These are phyloP conservation scores for Arachis stenosperma DNA, from an alignment of 306 rosid genomes.

Conservation along the genomic window DNA sequence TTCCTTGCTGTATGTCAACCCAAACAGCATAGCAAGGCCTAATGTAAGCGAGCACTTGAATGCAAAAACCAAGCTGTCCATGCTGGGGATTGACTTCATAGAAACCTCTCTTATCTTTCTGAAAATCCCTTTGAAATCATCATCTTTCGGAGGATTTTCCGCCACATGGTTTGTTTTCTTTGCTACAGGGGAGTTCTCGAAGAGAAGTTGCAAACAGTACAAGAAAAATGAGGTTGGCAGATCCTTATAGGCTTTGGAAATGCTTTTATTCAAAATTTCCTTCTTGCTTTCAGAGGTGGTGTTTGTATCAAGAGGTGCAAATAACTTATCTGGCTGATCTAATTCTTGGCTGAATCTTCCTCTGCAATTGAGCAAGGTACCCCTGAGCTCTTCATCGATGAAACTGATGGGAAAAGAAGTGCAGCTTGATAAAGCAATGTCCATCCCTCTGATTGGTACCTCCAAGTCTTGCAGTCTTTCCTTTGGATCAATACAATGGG, in stretches of 20 bases:
- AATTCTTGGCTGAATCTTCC: slow-evolving; percentile 45
- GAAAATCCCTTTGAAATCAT: slow-evolving; percentile 17
- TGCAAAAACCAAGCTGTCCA: slow-evolving; percentile 57
- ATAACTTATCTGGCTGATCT: slow-evolving; percentile 47
- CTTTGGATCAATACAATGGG: slow-evolving; percentile 38
- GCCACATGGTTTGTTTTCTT: slow-evolving; percentile 19
- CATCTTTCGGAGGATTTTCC: slow-evolving; percentile 24
- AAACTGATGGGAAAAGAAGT: slow-evolving; percentile 46
- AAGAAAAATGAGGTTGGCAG: slow-evolving; percentile 64
- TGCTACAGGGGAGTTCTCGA: slow-evolving; percentile 39
- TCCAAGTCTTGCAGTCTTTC: slow-evolving; percentile 54
- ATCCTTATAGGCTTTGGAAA: slow-evolving; percentile 44
- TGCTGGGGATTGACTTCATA: slow-evolving; percentile 45
- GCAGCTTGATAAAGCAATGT: slow-evolving; percentile 58
- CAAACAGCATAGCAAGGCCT: slow-evolving; percentile 70
- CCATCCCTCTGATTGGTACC: slow-evolving; percentile 67
- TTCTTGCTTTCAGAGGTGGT: slow-evolving; percentile 44
- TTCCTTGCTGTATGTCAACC: slow-evolving; percentile 57
- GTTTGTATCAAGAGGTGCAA: slow-evolving; percentile 46
- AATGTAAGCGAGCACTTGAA: slow-evolving; percentile 70
- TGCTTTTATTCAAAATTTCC: slow-evolving; percentile 40
- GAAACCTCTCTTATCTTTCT: slow-evolving; percentile 33
- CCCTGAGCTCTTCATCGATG: slow-evolving; percentile 56
- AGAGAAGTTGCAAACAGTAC: slow-evolving; percentile 62
- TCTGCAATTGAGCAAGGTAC: slow-evolving; percentile 43